Percentiles rank a stretch among this genome's conserved stretches.
These are phyloP conservation scores for Polyporus tsugae DNA, from an alignment of 1,284 basidiomycete genomes.

Conservation along the genomic window DNA sequence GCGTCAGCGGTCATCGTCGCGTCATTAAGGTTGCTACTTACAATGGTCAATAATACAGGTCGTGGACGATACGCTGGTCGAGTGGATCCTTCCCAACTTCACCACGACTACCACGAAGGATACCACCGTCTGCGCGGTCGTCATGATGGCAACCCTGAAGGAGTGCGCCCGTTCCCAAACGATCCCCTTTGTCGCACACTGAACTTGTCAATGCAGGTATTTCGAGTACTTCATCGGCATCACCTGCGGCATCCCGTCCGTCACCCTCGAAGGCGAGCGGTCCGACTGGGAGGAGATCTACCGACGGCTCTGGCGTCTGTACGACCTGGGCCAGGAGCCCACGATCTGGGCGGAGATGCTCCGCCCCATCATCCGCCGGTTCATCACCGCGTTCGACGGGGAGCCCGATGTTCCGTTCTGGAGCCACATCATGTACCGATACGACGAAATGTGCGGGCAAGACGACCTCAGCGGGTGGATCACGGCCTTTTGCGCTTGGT, in stretches of 20 bases:
- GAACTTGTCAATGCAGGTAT: constrained; percentile 33
- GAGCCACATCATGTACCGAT: constrained; percentile 39
- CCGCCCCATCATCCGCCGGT: constrained; percentile 44
- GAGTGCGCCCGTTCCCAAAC: constrained; percentile 10
- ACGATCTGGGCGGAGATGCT: constrained; percentile 47
- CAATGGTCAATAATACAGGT: constrained; percentile 32
- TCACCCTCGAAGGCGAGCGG: constrained; percentile 53
- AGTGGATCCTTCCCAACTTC: constrained; percentile 56
- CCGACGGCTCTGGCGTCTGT: constrained; percentile 44
- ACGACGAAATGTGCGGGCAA: constrained; percentile 31
- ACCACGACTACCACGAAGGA: constrained; percentile 55
- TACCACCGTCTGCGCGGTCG: constrained; percentile 47
- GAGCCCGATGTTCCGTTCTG: constrained; percentile 47
- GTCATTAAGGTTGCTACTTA: neutral
- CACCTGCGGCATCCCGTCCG: constrained; percentile 55
- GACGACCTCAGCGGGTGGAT: constrained; percentile 46
- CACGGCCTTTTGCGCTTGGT: constrained; percentile 50
- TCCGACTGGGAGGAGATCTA: constrained; percentile 48
- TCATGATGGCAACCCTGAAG: constrained; percentile 56
- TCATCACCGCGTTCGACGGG: constrained; percentile 47
- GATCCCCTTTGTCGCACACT: neutral
- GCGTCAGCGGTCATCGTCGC: neutral
- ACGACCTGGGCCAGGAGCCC: constrained; percentile 45
- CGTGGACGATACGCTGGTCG: constrained; percentile 44
- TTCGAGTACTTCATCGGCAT: constrained; percentile 45